Base-by-base conservation (phyloP, 441 rosid species). In the Pelargonium hybrid region DNA sequence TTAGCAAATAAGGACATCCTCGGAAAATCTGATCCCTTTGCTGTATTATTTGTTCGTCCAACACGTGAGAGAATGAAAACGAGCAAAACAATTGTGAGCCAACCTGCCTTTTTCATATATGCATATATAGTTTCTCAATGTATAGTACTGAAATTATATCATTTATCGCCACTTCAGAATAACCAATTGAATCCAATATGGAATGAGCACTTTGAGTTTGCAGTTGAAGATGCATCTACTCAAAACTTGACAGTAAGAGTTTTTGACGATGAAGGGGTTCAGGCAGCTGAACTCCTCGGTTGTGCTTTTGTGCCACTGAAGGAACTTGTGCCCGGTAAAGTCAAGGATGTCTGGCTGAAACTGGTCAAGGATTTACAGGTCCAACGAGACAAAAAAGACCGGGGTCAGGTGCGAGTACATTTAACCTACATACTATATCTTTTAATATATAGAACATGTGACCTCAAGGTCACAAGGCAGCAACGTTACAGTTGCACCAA, bases 21-120 rank as follows among this genome's bases (percentile, higher is more conserved):
- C 26, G 98, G 98, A 69, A 95, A 90, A 84, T 92, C 99, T 0
- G 99, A 95, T 87, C 98, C 99, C 67, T 95, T 72, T 73, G 96
- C 87, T 45, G 83, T 80, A 29, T 31, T 95, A 20, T 92, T 86
- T 66, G 69, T 92, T 54, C 94, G 99, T 23, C 98, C 99, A 0
- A 67, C 92, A 68, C 92, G 82, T 4, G 81, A 88, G 73, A 86
- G 79, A 82, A 92, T 73, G 54, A 87, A 87, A 69, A 89, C 82
- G 65, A 95, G 97, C 81, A 95, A 81, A 85, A 86, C 86, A 64
- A 88, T 95, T 39, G 99, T 95, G 84, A 71, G 88, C 29, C 39
- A 59, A 10, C 52, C 72, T 23, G 15, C 11, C 50, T 37, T 73
- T 31, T 25, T 9, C 54, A 47, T 47, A n/a, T 47, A 43, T 13